These are phyloP conservation scores for Exophiala bonariae DNA, from an alignment of 2,329 filamentous ascomycete genomes.

Conservation along the genomic window DNA sequence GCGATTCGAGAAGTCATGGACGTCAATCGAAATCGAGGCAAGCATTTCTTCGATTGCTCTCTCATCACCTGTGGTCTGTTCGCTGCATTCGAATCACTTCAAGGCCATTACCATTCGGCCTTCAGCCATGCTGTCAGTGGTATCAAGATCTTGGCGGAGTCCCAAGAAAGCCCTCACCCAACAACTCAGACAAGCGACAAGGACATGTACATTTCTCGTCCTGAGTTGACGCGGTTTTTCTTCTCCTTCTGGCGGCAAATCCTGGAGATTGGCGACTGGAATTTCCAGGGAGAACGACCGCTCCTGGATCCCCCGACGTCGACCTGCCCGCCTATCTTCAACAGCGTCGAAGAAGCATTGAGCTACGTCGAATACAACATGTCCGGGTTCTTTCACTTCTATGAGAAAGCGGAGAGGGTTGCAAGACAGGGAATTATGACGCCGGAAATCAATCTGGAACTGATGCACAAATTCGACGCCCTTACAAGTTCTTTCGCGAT, in stretches of 20 bases:
- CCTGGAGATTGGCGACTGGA: slow-evolving; percentile 16
- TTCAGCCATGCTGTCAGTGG: slow-evolving; percentile 37
- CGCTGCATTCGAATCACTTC: slow-evolving; percentile 56
- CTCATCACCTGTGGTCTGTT: slow-evolving; percentile 53
- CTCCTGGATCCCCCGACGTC: slow-evolving; percentile 1
- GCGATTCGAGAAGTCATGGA: slow-evolving; percentile 44
- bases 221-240: slow-evolving; percentile 16
- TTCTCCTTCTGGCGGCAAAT: slow-evolving; percentile 14
- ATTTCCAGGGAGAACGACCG: slow-evolving; percentile 6
- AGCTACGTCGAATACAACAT: not conserved
- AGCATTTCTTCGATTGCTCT: slow-evolving; percentile 35
- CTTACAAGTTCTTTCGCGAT: not conserved
- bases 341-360: slow-evolving; percentile 17
- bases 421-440: not conserved
- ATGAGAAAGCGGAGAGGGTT: not conserved
- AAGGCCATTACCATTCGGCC: slow-evolving; percentile 49
- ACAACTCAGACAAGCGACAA: not conserved
- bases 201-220: slow-evolving; percentile 1
- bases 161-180: slow-evolving; percentile 4
- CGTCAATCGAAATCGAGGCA: slow-evolving; percentile 36
- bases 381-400: not conserved
- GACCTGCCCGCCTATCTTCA: slow-evolving; percentile 7
- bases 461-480: not conserved
- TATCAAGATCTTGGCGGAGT: slow-evolving; percentile 31
- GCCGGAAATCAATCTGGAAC: not conserved